phyloP scores from a whole-genome alignment of 2,329 filamentous ascomycete genomes.

The Pleurostoma richardsiae region DNA sequence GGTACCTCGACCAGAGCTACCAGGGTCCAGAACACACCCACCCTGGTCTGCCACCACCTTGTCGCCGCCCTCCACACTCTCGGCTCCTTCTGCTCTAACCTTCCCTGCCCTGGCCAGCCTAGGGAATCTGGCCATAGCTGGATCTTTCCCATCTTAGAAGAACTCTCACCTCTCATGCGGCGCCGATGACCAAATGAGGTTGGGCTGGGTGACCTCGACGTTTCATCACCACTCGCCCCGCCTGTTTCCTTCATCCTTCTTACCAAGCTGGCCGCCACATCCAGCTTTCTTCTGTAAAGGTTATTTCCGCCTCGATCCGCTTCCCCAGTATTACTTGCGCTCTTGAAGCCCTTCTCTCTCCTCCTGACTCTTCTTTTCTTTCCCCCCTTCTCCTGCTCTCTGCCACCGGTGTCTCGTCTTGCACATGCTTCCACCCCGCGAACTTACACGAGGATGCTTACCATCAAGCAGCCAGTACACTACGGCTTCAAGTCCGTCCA shows the following conservation, averaged over 20 bases:
- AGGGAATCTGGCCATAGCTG: conserved; percentile 10
- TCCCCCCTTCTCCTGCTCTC: conserved; percentile 6
- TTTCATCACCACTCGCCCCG: conserved; percentile 35
- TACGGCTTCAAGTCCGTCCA: conserved; percentile 57
- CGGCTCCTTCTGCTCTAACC: conserved; percentile 7
- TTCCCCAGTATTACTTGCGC: conserved; percentile 5
- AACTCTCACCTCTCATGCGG: conserved; percentile 20
- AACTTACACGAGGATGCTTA: conserved; percentile 50
- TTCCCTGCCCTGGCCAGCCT: conserved; percentile 8
- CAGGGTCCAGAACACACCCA: conserved; percentile 1
- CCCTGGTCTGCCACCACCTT: conserved; percentile 6
- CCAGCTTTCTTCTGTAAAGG: conserved; percentile 34
- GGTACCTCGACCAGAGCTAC: conserved; percentile 4
- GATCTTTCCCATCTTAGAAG: conserved; percentile 18
- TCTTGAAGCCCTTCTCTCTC: conserved; percentile 6
- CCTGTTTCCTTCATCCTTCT: conserved; percentile 28
- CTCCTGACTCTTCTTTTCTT: conserved; percentile 2
- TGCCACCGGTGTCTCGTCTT: conserved; percentile 1
- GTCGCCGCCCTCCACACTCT: conserved; percentile 4
- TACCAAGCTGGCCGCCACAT: conserved; percentile 41
- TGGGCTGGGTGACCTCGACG: conserved; percentile 33
- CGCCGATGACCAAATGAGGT: conserved; percentile 40
- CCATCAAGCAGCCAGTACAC: conserved; percentile 53
- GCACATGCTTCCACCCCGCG: conserved; percentile 7
- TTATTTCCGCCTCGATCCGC: conserved; percentile 26